These are phyloP conservation scores for Trichoderma guizhouense DNA, from an alignment of 2,329 filamentous ascomycete genomes.

Conservation along the genomic window DNA sequence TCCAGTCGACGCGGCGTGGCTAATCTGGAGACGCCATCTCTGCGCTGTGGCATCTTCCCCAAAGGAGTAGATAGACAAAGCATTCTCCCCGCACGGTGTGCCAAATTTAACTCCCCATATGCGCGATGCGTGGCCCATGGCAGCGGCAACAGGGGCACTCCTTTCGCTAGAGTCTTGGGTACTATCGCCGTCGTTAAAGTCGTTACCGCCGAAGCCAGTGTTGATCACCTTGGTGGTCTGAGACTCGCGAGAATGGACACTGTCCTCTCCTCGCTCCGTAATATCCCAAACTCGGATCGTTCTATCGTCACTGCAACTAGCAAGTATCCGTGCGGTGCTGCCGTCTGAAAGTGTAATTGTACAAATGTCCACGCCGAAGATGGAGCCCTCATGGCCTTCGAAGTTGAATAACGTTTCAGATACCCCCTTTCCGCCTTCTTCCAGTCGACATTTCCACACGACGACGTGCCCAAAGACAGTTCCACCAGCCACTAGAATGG, in stretches of 20 bases:
- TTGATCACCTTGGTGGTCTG: slow-evolving; percentile 32
- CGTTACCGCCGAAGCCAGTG: slow-evolving; percentile 15
- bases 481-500: slow-evolving; percentile 76
- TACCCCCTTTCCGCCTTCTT: background rate
- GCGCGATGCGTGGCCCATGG: slow-evolving; percentile 82
- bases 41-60: slow-evolving; percentile 81
- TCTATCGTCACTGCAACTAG: slow-evolving; percentile 91
- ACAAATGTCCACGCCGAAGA: slow-evolving; percentile 86
- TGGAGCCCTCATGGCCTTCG: slow-evolving; percentile 79
- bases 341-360: slow-evolving; percentile 40
- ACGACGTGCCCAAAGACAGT: slow-evolving; percentile 95
- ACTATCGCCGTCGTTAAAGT: background rate
- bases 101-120: slow-evolving; percentile 84
- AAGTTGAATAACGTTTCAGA: slow-evolving; percentile 53
- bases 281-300: slow-evolving; percentile 89
- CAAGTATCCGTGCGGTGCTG: slow-evolving; percentile 59
- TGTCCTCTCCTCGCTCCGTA: slow-evolving; percentile 42
- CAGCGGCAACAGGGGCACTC: slow-evolving; percentile 58
- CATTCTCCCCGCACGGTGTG: slow-evolving; percentile 24
- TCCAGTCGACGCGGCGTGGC: background rate
- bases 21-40: slow-evolving; percentile 61
- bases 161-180: background rate
- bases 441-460: slow-evolving; percentile 71
- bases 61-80: slow-evolving; percentile 61
- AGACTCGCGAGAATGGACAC: slow-evolving; percentile 57